Conservation (phyloP, 352 stramenopile genomes). For the Phytophthora capsici region DNA sequence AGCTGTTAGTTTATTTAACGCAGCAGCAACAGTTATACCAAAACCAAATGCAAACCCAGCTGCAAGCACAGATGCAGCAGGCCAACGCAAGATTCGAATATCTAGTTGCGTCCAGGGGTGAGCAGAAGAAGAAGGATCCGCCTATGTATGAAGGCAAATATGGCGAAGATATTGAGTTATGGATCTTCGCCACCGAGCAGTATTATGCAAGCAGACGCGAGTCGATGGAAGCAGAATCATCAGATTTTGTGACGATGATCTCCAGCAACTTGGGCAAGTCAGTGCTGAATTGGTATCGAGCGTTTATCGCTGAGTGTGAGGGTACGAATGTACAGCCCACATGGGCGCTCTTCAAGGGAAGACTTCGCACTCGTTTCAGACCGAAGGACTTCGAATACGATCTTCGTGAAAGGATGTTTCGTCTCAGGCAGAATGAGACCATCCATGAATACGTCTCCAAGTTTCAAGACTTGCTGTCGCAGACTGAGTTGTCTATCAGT, state of each 20-base stretch:
- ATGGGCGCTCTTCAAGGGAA: constrained; percentile 4
- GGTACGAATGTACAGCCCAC: background rate
- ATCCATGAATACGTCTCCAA: too few species aligned
- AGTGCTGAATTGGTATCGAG: constrained; percentile 11
- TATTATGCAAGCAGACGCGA: constrained; percentile 12
- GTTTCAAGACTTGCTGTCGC: too few species aligned
- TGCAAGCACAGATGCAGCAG: constrained; percentile 4
- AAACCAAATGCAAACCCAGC: constrained; percentile 6
- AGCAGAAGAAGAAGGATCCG: constrained; percentile 12
- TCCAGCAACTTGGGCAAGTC: constrained; percentile 7
- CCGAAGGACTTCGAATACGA: too few species aligned
- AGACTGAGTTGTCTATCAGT: too few species aligned
- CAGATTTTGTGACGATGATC: constrained; percentile 11
- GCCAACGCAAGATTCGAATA: constrained; percentile 1
- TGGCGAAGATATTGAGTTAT: constrained; percentile 5
- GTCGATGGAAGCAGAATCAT: constrained; percentile 5
- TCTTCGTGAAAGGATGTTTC: too few species aligned
- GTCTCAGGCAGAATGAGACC: too few species aligned
- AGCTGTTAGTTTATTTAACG: background rate
- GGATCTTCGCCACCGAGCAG: constrained; percentile 10
- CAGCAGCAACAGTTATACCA: constrained; percentile 9
- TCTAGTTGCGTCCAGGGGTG: background rate
- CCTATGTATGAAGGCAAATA: constrained; percentile 12
- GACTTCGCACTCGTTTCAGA: background rate
- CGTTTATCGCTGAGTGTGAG: background rate